Evolutionary conservation across 352 stramenopile species (phyloP), one percentile per base, ranked within the genome.

Genomic region (Globisporangium iwayamae): DNA sequence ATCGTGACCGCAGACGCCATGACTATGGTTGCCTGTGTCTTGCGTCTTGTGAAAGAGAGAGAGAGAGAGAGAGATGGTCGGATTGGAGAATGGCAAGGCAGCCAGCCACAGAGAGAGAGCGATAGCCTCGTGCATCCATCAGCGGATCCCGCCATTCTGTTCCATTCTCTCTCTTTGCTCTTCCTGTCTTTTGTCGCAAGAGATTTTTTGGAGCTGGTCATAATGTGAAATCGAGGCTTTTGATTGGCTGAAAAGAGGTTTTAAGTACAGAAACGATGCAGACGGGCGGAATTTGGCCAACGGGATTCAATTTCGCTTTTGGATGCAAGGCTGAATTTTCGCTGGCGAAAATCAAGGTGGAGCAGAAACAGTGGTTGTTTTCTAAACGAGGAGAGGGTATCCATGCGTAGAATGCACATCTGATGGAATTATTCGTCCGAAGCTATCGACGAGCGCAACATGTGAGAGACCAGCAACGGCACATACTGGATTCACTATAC

Each of bases 1-100:
- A 52, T 52, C 46, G 46, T 52, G 52, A 58, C 30, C 10, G 38
- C 25, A 32, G 52, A 58, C 32, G 32, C 32, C 52, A 58, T 58
- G 52, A 5, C 32, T 46, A 58, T 58, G 52, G 16, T n/a, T 46
- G 52, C 32, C 32, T 36, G 32, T 36, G 32, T 28, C 25, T 28
- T 36, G 32, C 32, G 32, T 36, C 32, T 0, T 36, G 32, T 36
- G 32, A 25, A 1, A 25, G 22, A 25, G 22, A 25, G 22, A 25
- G 30, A 7, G 18, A 28, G 25, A 28, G 25, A 28, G 25, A 28
- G 39, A 46, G 41, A 22, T 14, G 36, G 36, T 41, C 30, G 28
- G 7, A 41, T 56, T 45, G 18, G 52, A n/a, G 32, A 58, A 32
- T 58, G 52, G 3, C 9, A 20, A 57, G 51, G 32, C 32, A 36